Conservation (phyloP, 176 grass and related monocot species). For the Carex scoparia region DNA sequence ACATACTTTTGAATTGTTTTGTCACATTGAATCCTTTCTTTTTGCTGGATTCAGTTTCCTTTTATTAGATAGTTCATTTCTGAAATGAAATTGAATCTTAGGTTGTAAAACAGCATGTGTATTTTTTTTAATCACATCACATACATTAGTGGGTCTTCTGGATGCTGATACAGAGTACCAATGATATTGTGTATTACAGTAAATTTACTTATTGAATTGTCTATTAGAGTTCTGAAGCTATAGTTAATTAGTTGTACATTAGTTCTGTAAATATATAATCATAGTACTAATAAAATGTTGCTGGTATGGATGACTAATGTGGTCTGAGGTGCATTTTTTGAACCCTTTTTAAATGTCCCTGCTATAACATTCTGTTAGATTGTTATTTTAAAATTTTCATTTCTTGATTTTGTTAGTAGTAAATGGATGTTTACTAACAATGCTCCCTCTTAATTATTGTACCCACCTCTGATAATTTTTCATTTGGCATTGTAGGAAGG, state of each 20-base stretch:
- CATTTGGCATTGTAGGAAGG: slow-evolving; percentile 33
- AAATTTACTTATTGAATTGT: neutral
- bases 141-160: neutral
- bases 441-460: neutral
- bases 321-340: neutral
- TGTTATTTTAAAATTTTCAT: neutral
- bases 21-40: no score
- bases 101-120: neutral
- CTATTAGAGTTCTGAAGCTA: neutral
- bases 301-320: neutral
- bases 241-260: no score
- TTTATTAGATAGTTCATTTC: neutral
- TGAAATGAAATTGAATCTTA: neutral
- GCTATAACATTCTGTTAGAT: neutral
- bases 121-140: neutral
- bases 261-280: neutral
- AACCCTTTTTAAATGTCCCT: neutral
- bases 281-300: neutral
- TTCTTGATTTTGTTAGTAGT: neutral
- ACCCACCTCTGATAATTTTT: neutral
- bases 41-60: neutral
- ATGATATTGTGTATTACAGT: neutral
- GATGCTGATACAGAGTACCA: neutral
- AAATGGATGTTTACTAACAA: neutral
- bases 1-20: neutral